A percentile compares a stretch with the other conserved stretches of the same genome.
These are phyloP conservation scores for Sordariomycetes sp. DNA, from an alignment of 2,329 filamentous ascomycete species.

Conservation along the genomic window DNA sequence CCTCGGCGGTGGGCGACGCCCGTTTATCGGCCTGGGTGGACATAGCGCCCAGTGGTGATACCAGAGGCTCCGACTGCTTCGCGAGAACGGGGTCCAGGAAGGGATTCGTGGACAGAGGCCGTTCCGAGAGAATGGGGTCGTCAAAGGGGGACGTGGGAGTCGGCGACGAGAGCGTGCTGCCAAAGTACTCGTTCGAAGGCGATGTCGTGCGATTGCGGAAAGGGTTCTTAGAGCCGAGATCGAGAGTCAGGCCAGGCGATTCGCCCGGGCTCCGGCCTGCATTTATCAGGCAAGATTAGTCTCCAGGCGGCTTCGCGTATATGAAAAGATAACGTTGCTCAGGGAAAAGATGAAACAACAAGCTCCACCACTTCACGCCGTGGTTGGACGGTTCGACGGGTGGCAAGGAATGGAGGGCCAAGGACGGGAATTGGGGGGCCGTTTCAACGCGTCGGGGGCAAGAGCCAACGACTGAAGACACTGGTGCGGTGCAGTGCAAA, in stretches of 20 bases:
- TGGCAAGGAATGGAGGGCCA: constrained; percentile 10
- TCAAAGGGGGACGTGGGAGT: constrained; percentile 47
- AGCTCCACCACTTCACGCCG: constrained; percentile 32
- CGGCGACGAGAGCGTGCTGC: constrained; percentile 20
- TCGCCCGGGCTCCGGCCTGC: constrained; percentile 20
- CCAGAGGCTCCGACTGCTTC: constrained; percentile 18
- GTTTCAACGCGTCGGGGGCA: background rate
- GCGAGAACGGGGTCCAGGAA: constrained; percentile 49
- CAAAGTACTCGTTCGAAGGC: constrained; percentile 26
- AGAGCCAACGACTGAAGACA: background rate
- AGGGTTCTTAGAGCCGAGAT: constrained; percentile 73
- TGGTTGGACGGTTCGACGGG: constrained; percentile 26
- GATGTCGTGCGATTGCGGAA: constrained; percentile 65
- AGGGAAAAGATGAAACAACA: constrained; percentile 34
- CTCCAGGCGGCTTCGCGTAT: constrained; percentile 24
- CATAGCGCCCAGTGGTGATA: constrained; percentile 35
- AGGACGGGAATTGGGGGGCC: constrained; percentile 8
- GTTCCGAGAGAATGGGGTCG: constrained; percentile 36
- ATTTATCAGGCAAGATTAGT: constrained; percentile 8
- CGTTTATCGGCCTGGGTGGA: constrained; percentile 32
- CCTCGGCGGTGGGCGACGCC: constrained; percentile 48
- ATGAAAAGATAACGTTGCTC: constrained; percentile 17
- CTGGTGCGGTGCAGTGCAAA: background rate
- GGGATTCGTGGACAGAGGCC: constrained; percentile 63
- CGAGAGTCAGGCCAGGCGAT: constrained; percentile 42